Evolutionary conservation across 805 yeast genomes (phyloP).

Genomic region (Ogataea henricii): DNA sequence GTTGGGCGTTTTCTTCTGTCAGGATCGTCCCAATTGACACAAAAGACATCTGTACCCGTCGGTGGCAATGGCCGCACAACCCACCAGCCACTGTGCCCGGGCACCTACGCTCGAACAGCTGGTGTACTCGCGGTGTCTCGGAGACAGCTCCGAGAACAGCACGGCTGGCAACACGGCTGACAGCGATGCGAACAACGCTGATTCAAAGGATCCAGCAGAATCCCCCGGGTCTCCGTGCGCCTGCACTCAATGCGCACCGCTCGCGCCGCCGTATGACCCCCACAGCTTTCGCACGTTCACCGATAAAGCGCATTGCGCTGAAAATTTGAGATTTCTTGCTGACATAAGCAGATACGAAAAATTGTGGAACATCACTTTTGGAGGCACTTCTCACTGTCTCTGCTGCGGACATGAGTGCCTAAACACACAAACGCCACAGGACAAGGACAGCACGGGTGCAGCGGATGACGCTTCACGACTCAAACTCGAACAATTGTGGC

Average conservation of each 20-base stretch:
- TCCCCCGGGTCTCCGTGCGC: conserved; percentile 4
- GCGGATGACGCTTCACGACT: neutral
- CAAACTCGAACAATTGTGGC: conserved; percentile 16
- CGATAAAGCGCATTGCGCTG: conserved; percentile 21
- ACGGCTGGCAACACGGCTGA: neutral
- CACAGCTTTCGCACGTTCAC: conserved; percentile 18
- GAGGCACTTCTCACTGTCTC: neutral
- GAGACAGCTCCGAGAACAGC: neutral
- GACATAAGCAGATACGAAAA: conserved; percentile 23
- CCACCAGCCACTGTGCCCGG: neutral
- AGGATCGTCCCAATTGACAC: neutral
- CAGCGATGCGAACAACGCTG: neutral
- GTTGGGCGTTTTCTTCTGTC: neutral
- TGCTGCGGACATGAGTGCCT: neutral
- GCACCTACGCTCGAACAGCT: conserved; percentile 9
- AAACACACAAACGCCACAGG: neutral
- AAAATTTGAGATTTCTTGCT: conserved; percentile 25
- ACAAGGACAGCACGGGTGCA: neutral
- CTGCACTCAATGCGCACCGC: neutral
- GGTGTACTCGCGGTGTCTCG: neutral
- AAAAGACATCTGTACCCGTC: neutral
- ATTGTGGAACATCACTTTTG: conserved; percentile 19
- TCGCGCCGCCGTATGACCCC: conserved; percentile 9
- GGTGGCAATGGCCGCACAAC: conserved; percentile 3
- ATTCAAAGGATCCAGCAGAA: neutral